phyloP scores from a whole-genome alignment of 225 moss, liverwort and hornwort species.

The Climacium dendroides region DNA sequence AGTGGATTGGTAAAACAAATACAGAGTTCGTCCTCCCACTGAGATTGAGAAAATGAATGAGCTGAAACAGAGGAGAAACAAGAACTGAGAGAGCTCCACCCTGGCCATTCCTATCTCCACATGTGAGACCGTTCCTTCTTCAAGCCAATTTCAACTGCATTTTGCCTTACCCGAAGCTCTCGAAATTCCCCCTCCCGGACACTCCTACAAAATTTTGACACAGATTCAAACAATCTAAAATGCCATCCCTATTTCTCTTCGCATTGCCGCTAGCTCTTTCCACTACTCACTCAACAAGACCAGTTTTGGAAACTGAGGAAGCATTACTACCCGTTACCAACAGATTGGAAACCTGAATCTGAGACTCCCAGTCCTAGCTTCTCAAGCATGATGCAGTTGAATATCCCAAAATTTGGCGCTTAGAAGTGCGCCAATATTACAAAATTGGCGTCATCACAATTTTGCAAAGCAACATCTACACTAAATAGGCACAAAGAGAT shows the following conservation, averaged over 20 bases:
- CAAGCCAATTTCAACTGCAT: neutral
- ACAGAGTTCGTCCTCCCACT: neutral
- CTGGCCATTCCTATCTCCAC: neutral
- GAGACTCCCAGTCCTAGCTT: neutral
- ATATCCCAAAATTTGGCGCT: neutral
- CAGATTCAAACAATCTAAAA: neutral
- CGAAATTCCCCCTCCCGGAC: neutral
- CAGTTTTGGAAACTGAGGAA: neutral
- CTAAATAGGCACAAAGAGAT: neutral
- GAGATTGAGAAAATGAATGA: neutral
- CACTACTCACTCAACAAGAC: neutral
- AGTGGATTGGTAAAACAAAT: neutral
- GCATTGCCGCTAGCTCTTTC: neutral
- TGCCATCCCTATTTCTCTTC: neutral
- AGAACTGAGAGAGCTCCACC: neutral
- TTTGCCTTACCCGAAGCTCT: neutral
- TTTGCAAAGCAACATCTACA: neutral
- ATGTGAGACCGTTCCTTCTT: neutral
- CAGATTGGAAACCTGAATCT: neutral
- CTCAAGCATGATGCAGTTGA: neutral
- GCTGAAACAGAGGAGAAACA: neutral
- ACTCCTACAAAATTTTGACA: neutral
- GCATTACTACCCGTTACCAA: neutral
- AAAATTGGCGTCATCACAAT: neutral
- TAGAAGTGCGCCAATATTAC: neutral